Conservation (phyloP, 768 basidiomycete species). For the Auricularia sp. region DNA sequence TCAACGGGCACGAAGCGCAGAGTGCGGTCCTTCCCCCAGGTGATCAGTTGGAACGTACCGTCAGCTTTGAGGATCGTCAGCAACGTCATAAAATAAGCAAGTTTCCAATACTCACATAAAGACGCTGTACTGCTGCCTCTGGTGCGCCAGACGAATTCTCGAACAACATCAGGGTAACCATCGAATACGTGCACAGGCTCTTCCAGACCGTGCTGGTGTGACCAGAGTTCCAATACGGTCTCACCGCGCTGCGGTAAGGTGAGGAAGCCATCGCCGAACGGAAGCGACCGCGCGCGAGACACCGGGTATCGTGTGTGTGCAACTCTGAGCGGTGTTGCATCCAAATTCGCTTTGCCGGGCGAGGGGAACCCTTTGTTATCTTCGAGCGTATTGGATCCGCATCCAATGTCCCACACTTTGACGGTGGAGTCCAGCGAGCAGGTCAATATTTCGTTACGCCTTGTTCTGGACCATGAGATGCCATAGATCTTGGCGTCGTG, state of each 20-base stretch:
- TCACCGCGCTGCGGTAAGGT: conserved; percentile 83
- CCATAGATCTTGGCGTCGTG: conserved; percentile 94
- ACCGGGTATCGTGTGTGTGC: conserved; percentile 82
- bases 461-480: conserved; percentile 85
- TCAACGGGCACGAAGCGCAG: conserved; percentile 86
- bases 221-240: conserved; percentile 78
- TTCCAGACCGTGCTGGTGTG: conserved; percentile 27
- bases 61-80: conserved; percentile 27
- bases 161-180: conserved; percentile 87
- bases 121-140: conserved; percentile 17
- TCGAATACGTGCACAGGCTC: conserved; percentile 65
- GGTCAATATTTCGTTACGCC: conserved; percentile 73
- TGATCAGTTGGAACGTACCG: conserved; percentile 51
- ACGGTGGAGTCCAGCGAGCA: conserved; percentile 92
- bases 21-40: conserved; percentile 85
- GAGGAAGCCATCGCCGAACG: conserved; percentile 83
- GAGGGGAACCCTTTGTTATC: background rate
- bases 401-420: conserved; percentile 61
- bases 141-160: conserved; percentile 94
- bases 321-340: conserved; percentile 30
- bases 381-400: conserved; percentile 4
- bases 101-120: conserved; percentile 23
- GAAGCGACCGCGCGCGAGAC: conserved; percentile 86
- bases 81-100: conserved; percentile 33
- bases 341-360: conserved; percentile 14